These are phyloP conservation scores for Paracoccidioides brasiliensis DNA, from an alignment of 2,329 filamentous ascomycete species.

Conservation along the genomic window DNA sequence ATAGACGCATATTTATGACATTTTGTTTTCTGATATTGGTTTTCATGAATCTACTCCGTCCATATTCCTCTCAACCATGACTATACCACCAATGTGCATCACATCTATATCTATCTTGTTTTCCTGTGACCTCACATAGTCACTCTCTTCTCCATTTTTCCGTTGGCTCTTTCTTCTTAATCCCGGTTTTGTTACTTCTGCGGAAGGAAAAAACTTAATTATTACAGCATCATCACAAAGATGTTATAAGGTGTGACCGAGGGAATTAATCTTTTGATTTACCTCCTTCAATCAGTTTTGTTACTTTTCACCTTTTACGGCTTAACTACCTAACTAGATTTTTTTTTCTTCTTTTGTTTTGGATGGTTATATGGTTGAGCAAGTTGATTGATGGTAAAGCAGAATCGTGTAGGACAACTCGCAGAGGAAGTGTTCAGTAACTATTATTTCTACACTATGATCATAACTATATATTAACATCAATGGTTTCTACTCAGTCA, in stretches of 20 bases:
- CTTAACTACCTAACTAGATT: not conserved
- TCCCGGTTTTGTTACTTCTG: slow-evolving; percentile 2
- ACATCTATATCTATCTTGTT: not conserved
- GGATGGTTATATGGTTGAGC: too few relatives aligned
- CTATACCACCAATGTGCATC: not conserved
- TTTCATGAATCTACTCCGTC: not conserved
- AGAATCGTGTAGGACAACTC: too few relatives aligned
- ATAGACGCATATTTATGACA: not conserved
- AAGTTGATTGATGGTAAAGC: too few relatives aligned
- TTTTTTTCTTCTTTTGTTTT: too few relatives aligned
- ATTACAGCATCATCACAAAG: not conserved
- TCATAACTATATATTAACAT: too few relatives aligned
- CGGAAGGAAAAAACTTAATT: not conserved
- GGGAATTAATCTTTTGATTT: not conserved
- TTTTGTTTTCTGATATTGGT: not conserved
- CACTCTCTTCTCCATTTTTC: not conserved
- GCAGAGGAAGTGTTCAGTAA: too few relatives aligned
- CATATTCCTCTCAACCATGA: not conserved
- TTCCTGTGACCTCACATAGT: not conserved
- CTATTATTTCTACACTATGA: too few relatives aligned
- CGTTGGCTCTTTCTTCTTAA: not conserved
- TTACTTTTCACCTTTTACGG: not conserved
- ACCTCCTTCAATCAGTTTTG: not conserved
- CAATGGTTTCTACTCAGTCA: too few relatives aligned
- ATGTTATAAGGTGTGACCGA: not conserved